Conservation (phyloP, 179 eudicot genomes). For the Gypsophila paniculata region DNA sequence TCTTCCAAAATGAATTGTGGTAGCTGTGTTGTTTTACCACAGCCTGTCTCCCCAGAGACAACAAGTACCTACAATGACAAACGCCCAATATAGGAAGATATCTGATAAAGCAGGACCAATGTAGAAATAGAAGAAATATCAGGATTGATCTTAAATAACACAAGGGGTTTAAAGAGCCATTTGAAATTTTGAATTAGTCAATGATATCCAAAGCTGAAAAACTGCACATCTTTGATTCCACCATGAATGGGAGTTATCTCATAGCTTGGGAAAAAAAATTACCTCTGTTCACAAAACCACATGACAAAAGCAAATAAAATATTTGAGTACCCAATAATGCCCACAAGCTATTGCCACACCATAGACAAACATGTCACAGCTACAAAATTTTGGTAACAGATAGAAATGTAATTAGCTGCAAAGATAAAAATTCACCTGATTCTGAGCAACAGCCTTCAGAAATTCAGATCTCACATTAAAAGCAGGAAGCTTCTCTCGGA, state of each 20-base stretch:
- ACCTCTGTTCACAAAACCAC: background rate
- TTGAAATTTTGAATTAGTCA: too few relatives aligned
- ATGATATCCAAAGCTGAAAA: background rate
- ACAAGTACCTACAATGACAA: constrained; percentile 62
- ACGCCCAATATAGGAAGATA: constrained; percentile 1
- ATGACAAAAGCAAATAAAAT: constrained; percentile 8
- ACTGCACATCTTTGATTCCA: background rate
- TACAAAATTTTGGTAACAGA: background rate
- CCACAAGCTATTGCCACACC: background rate
- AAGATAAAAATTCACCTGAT: constrained; percentile 52
- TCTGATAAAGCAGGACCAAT: constrained; percentile 1
- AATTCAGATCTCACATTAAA: constrained; percentile 68
- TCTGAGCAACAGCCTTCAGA: constrained; percentile 73
- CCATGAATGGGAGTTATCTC: background rate
- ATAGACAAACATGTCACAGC: constrained; percentile 6
- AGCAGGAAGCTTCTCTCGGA: constrained; percentile 90
- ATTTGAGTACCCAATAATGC: background rate
- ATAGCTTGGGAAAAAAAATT: constrained; percentile 2
- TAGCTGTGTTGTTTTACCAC: constrained; percentile 98
- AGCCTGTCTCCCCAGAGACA: constrained; percentile 98
- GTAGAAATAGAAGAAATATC: constrained; percentile 4
- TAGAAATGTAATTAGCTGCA: constrained; percentile 3
- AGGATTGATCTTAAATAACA: constrained; percentile 1
- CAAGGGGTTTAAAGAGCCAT: too few relatives aligned
- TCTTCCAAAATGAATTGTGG: constrained; percentile 94